Evolutionary conservation across 495 filamentous ascomycete genomes (phyloP).

Genomic region (Jackrogersella multiformis): DNA sequence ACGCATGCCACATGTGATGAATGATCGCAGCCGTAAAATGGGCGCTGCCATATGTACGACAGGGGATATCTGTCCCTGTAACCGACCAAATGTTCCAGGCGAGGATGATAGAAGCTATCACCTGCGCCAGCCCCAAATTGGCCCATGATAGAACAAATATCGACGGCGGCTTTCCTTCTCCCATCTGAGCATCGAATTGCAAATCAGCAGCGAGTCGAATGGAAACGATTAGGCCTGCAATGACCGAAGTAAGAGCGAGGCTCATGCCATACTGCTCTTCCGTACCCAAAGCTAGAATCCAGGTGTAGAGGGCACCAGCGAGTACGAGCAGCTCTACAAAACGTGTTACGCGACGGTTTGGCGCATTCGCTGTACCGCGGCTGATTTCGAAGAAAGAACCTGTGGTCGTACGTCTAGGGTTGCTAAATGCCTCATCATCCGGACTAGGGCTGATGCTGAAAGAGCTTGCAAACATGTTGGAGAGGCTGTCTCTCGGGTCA

Average conservation of each 20-base stretch:
- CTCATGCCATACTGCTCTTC: slow-evolving; percentile 40
- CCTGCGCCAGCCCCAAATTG: slow-evolving; percentile 39
- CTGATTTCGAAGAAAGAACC: slow-evolving; percentile 7
- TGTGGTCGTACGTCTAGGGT: not conserved
- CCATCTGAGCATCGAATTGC: slow-evolving; percentile 33
- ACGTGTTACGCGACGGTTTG: slow-evolving; percentile 24
- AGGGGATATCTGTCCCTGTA: slow-evolving; percentile 19
- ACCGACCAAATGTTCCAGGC: slow-evolving; percentile 43
- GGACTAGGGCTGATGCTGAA: slow-evolving; percentile 46
- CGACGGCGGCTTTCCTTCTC: slow-evolving; percentile 33
- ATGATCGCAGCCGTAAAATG: slow-evolving; percentile 39
- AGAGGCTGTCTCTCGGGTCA: slow-evolving; percentile 46
- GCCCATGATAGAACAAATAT: slow-evolving; percentile 28
- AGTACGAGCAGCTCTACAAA: slow-evolving; percentile 37
- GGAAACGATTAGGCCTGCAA: slow-evolving; percentile 40
- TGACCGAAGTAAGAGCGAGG: slow-evolving; percentile 37
- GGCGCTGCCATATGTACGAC: slow-evolving; percentile 36
- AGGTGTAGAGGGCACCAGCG: slow-evolving; percentile 26
- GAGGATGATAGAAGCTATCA: slow-evolving; percentile 36
- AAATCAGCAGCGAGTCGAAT: slow-evolving; percentile 44
- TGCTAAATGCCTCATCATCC: slow-evolving; percentile 29
- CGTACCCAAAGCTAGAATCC: slow-evolving; percentile 37
- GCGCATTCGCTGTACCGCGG: not conserved
- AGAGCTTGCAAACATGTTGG: slow-evolving; percentile 45
- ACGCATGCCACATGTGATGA: slow-evolving; percentile 44